These are phyloP conservation scores for Chlorella sorokiniana DNA, from an alignment of 139 green algal genomes.

Conservation along the genomic window DNA sequence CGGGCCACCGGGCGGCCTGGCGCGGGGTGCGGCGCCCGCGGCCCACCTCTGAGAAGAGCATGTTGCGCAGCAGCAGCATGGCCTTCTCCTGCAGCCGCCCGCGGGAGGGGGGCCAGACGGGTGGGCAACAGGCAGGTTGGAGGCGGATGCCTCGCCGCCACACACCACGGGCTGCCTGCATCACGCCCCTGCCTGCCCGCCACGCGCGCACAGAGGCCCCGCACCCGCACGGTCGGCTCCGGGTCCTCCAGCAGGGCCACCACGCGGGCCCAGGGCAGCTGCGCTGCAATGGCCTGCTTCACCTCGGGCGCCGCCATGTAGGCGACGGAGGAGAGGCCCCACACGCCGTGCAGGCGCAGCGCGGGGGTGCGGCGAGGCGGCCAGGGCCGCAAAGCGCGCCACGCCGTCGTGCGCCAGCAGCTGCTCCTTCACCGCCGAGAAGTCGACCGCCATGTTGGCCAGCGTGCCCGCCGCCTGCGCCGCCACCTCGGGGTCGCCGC, in stretches of 20 bases:
- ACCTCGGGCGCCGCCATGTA: constrained; percentile 44
- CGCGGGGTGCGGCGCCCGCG: no score
- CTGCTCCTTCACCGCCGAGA: constrained; percentile 65
- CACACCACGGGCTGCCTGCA: no score
- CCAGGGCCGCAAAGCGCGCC: constrained; percentile 53
- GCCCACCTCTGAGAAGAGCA: constrained; percentile 13
- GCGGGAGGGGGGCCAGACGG: background rate
- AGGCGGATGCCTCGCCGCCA: background rate
- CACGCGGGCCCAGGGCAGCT: constrained; percentile 63
- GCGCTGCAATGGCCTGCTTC: constrained; percentile 35
- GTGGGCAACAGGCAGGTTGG: background rate
- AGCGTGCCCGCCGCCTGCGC: constrained; percentile 63
- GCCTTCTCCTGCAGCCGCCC: constrained; percentile 26
- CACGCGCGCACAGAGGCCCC: no score
- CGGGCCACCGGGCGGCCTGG: no score
- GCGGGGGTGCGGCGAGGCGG: constrained; percentile 36
- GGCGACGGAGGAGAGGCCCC: constrained; percentile 78
- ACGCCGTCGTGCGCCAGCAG: constrained; percentile 61
- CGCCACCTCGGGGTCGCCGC: constrained; percentile 62
- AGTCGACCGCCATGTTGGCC: constrained; percentile 88
- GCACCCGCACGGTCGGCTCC: constrained; percentile 54
- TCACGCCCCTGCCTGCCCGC: no score
- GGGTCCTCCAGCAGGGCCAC: constrained; percentile 60
- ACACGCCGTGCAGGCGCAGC: constrained; percentile 72
- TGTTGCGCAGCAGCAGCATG: constrained; percentile 43